Evolutionary conservation across 163 green algal genomes (phyloP), one percentile per base, ranked within the genome.

Genomic region (Coccomyxa subellipsoidea): DNA sequence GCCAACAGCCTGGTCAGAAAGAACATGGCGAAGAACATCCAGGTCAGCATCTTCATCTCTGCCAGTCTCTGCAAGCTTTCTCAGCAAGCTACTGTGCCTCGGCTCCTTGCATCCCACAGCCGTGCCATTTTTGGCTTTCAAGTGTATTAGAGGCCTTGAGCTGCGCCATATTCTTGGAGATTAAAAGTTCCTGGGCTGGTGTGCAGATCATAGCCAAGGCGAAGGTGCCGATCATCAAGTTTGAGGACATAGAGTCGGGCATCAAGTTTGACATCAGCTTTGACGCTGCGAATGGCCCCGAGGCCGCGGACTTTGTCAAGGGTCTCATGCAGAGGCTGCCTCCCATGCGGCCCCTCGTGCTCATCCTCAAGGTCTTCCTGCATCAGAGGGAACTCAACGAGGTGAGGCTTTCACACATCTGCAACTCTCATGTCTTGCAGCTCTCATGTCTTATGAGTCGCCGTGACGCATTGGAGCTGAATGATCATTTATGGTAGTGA

Each of bases 141-240:
- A n/a, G n/a, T n/a, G n/a, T n/a, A n/a, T n/a, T n/a, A n/a, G n/a
- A n/a, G n/a, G n/a, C n/a, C n/a, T n/a, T n/a, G n/a, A n/a, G n/a
- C n/a, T n/a, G n/a, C n/a, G n/a, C n/a, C n/a, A n/a, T n/a, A n/a
- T n/a, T n/a, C n/a, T n/a, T n/a, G n/a, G n/a, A n/a, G n/a, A n/a
- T n/a, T n/a, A n/a, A n/a, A n/a, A n/a, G n/a, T n/a, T n/a, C n/a
- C n/a, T n/a, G n/a, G n/a, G 47, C 47, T 7, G 21, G 1, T 40
- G 70, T 18, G 27, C 87, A 97, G 91, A 90, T 98, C 5, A 95
- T 99, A 38, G 83, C 90, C 70, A 97, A 95, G 81, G 96, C 96
- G 36, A 90, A 91, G 25, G 95, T 99, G 66, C 96, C 96, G n/a
- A 98, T 99, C 88, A 91, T 98, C 79, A 99, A 99, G 89, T 99